Evolutionary conservation across 2,329 filamentous ascomycete genomes (phyloP), one percentile per base, ranked within the genome.

Genomic region (Ustilaginoidea virens): DNA sequence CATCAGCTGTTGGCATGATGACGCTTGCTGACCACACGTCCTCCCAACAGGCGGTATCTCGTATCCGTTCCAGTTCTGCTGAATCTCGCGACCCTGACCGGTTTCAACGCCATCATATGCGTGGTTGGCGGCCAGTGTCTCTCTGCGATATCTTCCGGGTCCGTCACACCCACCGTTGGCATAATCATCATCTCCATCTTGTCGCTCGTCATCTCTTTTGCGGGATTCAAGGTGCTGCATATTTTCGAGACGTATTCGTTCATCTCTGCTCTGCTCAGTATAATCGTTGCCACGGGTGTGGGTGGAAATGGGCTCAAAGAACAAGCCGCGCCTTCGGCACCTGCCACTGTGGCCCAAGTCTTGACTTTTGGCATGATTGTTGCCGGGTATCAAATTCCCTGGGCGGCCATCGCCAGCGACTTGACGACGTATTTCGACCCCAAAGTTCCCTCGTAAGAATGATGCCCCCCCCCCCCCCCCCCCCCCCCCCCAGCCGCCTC

Each of bases 301-400:
- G 69, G 68, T 18, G 66, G 63, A 1, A 54, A 53, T 4, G 45
- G 57, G 11, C 55, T 74, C 16, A 46, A 43, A 10, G 44, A 65
- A 16, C 70, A 74, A 43, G 54, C 55, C 1, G 34, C 42, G 11
- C 51, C 58, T 1, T 38, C 45, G 1, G 42, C 47, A 13, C 49
- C 60, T 1, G 46, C 64, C 0, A 56, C 58, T 1, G 60, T 66
- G 1, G 44, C 53, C 2, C 48, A 55, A 8, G 48, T 74, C 2
- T 42, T 75, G 5, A 64, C 56, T 17, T 77, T 70, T 36, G 69
- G 60, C 27, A 70, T 69, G 51, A 61, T 74, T 29, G 61, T 77
- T 4, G 69, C 72, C 0, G 67, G 66, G 1, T 75, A 73, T 42
- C 66, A 74, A 56, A 60, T 78, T 2, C 70, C 73, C 0, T 78